Evolutionary conservation across 306 rosid genomes (phyloP).

Genomic region (Gillenia trifoliata): DNA sequence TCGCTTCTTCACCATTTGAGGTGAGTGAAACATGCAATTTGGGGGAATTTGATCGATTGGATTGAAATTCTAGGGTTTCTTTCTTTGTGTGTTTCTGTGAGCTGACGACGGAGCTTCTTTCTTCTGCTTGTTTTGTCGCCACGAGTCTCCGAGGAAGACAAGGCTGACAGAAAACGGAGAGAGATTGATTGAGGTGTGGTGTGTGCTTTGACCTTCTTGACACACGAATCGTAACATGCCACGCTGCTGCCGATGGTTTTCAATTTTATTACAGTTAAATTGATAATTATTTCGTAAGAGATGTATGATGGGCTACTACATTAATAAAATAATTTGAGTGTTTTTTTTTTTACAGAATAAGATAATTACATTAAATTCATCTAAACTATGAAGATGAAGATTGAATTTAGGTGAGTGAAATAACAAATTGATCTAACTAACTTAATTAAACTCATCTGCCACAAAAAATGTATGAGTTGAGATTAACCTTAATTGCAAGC

Average conservation of each 20-base stretch:
- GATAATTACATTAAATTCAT: too few relatives aligned
- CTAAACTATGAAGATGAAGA: too few relatives aligned
- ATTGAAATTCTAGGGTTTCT: background rate
- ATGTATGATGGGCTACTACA: too few relatives aligned
- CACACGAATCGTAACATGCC: background rate
- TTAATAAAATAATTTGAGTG: too few relatives aligned
- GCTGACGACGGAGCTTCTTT: background rate
- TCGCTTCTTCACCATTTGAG: conserved; percentile 67
- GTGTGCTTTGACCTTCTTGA: background rate
- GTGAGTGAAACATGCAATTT: background rate
- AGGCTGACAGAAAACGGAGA: background rate
- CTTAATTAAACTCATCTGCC: too few relatives aligned
- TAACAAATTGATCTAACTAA: too few relatives aligned
- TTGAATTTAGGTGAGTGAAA: too few relatives aligned
- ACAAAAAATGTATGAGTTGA: too few relatives aligned
- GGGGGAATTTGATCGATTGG: background rate
- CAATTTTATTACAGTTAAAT: background rate
- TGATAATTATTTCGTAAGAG: too few relatives aligned
- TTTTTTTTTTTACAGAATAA: too few relatives aligned
- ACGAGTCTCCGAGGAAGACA: background rate
- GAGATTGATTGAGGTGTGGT: background rate
- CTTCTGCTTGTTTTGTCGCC: background rate
- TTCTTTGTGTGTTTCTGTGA: background rate
- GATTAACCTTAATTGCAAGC: too few relatives aligned
- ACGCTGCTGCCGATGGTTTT: background rate